Conservation (phyloP, 228 moss, liverwort and hornwort genomes). For the Sphagnum fallax region DNA sequence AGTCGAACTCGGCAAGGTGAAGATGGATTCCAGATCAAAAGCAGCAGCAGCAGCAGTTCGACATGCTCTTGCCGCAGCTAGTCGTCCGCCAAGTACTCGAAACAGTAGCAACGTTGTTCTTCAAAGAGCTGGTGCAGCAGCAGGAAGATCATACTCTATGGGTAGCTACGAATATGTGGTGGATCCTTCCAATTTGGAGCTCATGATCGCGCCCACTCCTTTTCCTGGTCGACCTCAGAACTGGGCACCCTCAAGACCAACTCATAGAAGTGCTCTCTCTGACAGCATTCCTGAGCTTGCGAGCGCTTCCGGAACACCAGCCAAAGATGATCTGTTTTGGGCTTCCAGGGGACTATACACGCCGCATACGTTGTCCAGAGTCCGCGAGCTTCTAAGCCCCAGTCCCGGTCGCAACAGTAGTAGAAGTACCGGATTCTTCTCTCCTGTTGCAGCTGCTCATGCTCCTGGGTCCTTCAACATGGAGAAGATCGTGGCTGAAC, state of each 20-base stretch:
- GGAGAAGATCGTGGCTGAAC: too few species aligned
- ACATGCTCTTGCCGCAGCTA: not conserved
- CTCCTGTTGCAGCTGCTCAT: too few species aligned
- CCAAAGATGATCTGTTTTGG: slow-evolving; percentile 87
- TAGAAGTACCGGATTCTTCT: too few species aligned
- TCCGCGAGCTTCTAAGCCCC: slow-evolving; percentile 38
- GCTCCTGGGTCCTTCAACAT: too few species aligned
- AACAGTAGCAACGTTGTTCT: too few species aligned
- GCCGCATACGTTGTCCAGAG: slow-evolving; percentile 45
- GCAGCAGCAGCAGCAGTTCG: slow-evolving; percentile 12
- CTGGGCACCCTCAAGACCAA: slow-evolving; percentile 55
- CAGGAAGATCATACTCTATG: slow-evolving; percentile 89
- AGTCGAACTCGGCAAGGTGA: slow-evolving; percentile 40
- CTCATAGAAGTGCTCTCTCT: slow-evolving; percentile 82
- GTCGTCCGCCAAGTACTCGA: not conserved
- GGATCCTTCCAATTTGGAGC: slow-evolving; percentile 84
- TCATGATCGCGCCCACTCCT: slow-evolving; percentile 83
- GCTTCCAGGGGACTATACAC: slow-evolving; percentile 73
- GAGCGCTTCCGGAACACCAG: slow-evolving; percentile 61
- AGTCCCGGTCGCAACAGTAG: slow-evolving; percentile 22
- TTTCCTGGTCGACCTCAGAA: slow-evolving; percentile 64
- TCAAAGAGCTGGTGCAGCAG: not conserved
- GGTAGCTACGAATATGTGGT: slow-evolving; percentile 90
- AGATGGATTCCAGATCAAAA: slow-evolving; percentile 21
- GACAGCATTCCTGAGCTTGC: slow-evolving; percentile 88